These are phyloP conservation scores for Penicillium parvum DNA, from an alignment of 495 filamentous ascomycete species.

Conservation along the genomic window DNA sequence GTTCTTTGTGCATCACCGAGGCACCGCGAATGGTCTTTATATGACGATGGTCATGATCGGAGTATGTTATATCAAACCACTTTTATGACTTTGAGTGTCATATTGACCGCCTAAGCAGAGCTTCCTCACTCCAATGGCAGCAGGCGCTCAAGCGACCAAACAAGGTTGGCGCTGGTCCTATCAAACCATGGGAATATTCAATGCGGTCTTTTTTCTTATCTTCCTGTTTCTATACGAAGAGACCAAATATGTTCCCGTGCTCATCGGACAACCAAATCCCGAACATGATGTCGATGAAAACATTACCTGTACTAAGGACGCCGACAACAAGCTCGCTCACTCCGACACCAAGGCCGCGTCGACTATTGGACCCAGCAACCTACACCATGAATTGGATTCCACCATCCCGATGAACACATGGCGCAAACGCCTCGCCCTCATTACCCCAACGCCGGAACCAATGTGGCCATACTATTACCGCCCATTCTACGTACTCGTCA, in stretches of 20 bases:
- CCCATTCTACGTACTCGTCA: constrained; percentile 28
- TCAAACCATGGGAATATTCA: constrained; percentile 27
- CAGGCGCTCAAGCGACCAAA: constrained; percentile 27
- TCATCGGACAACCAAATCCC: constrained; percentile 11
- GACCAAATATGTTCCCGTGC: constrained; percentile 27
- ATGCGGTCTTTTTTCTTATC: constrained; percentile 21
- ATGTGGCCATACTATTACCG: constrained; percentile 34
- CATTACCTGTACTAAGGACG: neutral
- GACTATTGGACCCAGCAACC: constrained; percentile 5
- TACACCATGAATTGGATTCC: constrained; percentile 22
- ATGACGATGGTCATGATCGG: constrained; percentile 36
- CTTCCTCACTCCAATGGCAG: constrained; percentile 34
- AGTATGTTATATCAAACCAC: constrained; percentile 12
- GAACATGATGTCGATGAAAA: neutral
- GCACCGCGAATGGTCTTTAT: constrained; percentile 34
- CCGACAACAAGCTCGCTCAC: constrained; percentile 2
- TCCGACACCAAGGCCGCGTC: constrained; percentile 2
- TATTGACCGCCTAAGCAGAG: constrained; percentile 15
- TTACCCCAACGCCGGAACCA: constrained; percentile 25
- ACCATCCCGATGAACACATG: constrained; percentile 24
- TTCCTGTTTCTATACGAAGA: constrained; percentile 33
- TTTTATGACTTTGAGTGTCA: neutral
- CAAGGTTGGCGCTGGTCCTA: constrained; percentile 34
- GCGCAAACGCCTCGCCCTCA: constrained; percentile 21
- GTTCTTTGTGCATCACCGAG: constrained; percentile 37